Evolutionary conservation across 2,329 filamentous ascomycete genomes (phyloP).

Genomic region (Knoxdaviesia proteae): DNA sequence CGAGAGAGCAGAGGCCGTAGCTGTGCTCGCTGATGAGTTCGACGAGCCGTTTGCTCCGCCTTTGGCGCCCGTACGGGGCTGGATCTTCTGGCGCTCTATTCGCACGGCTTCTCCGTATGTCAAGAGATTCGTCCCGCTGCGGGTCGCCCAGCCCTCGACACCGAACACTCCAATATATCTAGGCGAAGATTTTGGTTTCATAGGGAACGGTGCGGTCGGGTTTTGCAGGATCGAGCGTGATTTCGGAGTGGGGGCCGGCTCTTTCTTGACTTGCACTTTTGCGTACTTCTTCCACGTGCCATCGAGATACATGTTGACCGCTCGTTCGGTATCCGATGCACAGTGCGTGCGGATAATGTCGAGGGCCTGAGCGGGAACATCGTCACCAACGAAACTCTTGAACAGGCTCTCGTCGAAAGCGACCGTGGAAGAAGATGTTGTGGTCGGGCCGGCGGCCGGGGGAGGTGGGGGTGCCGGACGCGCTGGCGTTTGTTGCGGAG

Average conservation of each 20-base stretch:
- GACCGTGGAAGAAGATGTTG: slow-evolving; percentile 8
- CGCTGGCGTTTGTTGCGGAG: background rate
- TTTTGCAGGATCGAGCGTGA: too few relatives aligned
- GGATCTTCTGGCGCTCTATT: slow-evolving; percentile 70
- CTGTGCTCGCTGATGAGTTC: slow-evolving; percentile 1
- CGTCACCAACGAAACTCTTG: slow-evolving; percentile 37
- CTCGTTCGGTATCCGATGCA: slow-evolving; percentile 35
- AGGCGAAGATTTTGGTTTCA: slow-evolving; percentile 4
- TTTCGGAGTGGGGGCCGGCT: slow-evolving; percentile 4
- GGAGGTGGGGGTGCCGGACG: background rate
- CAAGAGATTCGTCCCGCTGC: slow-evolving; percentile 55
- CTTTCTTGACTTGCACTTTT: slow-evolving; percentile 10
- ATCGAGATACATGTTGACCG: slow-evolving; percentile 51
- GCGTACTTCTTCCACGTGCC: slow-evolving; percentile 36
- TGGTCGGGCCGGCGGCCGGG: background rate
- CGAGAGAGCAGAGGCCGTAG: slow-evolving; percentile 17
- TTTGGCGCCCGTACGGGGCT: slow-evolving; percentile 24
- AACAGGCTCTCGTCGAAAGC: slow-evolving; percentile 37
- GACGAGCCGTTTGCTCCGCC: slow-evolving; percentile 12
- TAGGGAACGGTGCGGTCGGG: background rate
- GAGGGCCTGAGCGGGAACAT: slow-evolving; percentile 26
- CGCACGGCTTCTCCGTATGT: slow-evolving; percentile 65
- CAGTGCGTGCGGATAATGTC: slow-evolving; percentile 30
- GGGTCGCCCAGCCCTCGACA: slow-evolving; percentile 77
- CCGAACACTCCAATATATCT: slow-evolving; percentile 85